Percentiles rank a stretch among this genome's conserved stretches.
These are phyloP conservation scores for Alnus rubra DNA, from an alignment of 306 rosid genomes.

Conservation along the genomic window DNA sequence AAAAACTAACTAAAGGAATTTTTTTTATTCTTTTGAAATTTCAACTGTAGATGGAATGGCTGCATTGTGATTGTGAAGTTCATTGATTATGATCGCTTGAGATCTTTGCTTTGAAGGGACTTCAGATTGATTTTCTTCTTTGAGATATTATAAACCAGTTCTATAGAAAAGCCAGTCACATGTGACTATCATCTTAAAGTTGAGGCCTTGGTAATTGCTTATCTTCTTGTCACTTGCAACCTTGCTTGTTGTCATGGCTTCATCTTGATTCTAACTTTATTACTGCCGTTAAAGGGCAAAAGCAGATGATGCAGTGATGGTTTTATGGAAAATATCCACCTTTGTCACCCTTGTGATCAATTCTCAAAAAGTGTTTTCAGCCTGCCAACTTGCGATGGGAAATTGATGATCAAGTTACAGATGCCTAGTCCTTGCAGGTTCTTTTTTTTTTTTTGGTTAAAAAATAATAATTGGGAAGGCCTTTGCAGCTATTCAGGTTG, in stretches of 20 bases:
- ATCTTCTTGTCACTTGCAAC: constrained; percentile 3
- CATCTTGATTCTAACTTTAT: constrained; percentile 9
- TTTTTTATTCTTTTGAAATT: neutral
- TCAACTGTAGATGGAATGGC: neutral
- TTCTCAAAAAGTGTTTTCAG: constrained; percentile 7
- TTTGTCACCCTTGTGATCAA: neutral
- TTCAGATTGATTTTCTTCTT: neutral
- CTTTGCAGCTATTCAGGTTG: neutral
- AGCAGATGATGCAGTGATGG: constrained; percentile 12
- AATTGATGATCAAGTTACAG: neutral
- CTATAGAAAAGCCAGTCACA: neutral
- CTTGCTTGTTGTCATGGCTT: neutral
- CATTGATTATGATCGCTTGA: neutral
- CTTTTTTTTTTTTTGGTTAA: neutral
- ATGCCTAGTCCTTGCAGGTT: constrained; percentile 2
- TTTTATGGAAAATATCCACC: constrained; percentile 12
- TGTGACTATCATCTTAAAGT: constrained; percentile 4
- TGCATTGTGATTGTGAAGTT: neutral
- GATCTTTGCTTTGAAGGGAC: neutral
- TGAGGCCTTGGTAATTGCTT: neutral
- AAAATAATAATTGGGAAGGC: neutral
- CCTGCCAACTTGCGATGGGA: constrained; percentile 23
- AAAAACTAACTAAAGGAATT: neutral
- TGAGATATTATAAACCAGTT: neutral
- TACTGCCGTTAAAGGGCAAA: constrained; percentile 17